Evolutionary conservation across 192 early-diverging fungal species (phyloP).

Genomic region (Coemansia sp.): DNA sequence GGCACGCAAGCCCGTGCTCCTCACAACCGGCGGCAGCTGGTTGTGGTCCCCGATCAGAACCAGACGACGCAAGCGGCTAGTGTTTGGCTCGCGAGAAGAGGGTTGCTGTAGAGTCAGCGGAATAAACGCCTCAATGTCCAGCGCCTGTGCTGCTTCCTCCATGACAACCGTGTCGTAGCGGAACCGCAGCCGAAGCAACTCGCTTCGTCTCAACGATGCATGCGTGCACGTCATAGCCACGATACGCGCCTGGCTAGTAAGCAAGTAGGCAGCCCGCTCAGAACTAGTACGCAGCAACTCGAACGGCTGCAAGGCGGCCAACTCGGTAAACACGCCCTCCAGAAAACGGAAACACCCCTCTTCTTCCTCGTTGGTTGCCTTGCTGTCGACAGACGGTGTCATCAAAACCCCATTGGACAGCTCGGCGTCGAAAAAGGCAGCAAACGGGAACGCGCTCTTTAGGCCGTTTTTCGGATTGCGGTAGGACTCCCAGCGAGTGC

Average conservation of each 20-base stretch:
- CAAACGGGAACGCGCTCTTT: conserved; percentile 90
- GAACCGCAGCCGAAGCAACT: conserved; percentile 85
- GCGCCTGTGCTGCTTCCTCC: conserved; percentile 94
- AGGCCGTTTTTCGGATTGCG: no score
- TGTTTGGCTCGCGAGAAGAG: no score
- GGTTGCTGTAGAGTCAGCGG: conserved; percentile 81
- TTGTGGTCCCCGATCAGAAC: conserved; percentile 97
- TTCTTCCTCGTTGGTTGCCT: no score
- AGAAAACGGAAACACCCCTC: conserved; percentile 82
- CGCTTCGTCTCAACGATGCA: conserved; percentile 83
- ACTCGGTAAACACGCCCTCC: conserved; percentile 73
- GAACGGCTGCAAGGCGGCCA: conserved; percentile 90
- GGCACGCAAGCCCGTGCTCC: conserved; percentile 75
- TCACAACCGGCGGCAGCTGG: conserved; percentile 94
- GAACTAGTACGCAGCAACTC: conserved; percentile 76
- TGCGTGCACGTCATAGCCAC: conserved; percentile 98
- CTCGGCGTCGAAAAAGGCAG: conserved; percentile 65
- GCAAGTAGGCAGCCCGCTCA: conserved; percentile 85
- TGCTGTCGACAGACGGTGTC: no score
- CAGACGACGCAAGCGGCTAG: conserved; percentile 72
- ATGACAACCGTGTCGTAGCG: conserved; percentile 93
- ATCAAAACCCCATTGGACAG: no score
- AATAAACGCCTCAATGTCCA: conserved; percentile 94
- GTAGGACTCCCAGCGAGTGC: conserved; percentile 72
- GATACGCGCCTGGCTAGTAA: conserved; percentile 93